Base-by-base conservation (phyloP, 1,284 basidiomycete genomes). In the Microbotryum silenes-acaulis region DNA sequence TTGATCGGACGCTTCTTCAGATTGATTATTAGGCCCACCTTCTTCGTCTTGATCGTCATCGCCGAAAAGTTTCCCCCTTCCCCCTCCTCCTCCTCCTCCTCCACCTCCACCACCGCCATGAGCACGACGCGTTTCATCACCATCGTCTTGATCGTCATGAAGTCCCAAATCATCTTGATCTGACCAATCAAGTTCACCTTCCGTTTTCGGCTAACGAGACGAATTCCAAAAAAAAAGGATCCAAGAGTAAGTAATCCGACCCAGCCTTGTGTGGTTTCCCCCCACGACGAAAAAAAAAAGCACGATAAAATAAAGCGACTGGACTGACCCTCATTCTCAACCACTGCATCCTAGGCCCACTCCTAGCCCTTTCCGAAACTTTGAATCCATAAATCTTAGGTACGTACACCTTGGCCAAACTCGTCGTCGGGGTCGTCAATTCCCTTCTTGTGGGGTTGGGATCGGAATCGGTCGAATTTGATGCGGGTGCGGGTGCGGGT, bases 291-390 rank as follows among this genome's bases (percentile, higher is more conserved):
- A n/a, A n/a, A n/a, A n/a, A n/a, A n/a, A n/a, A n/a, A n/a, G n/a
- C n/a, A n/a, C n/a, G n/a, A n/a, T n/a, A n/a, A n/a, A n/a, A n/a
- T n/a, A n/a, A 27, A 27, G 6, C 27, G 6, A 27, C 6, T 5
- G 27, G 6, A 27, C 27, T 84, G 88, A 76, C 94, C 77, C 72
- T 94, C 89, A 61, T 85, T 82, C 14, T 81, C 77, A 97, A 77
- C 94, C 94, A 98, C 70, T 87, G 86, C 94, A 99, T 97, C 63
- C 96, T 81, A 16, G 96, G 94, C 2, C 96, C 96, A 70, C 84
- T 88, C 75, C 91, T 88, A 5, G 81, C 80, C 58, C 79, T 70
- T 68, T 82, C 81, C 27, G 77, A 78, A 0, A 82, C 81, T 59
- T 79, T 79, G 75, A 82, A 83, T 1, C 81, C 96, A 72, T 98